Evolutionary conservation across 768 basidiomycete genomes (phyloP).

Genomic region (Lactifluus pinguis): DNA sequence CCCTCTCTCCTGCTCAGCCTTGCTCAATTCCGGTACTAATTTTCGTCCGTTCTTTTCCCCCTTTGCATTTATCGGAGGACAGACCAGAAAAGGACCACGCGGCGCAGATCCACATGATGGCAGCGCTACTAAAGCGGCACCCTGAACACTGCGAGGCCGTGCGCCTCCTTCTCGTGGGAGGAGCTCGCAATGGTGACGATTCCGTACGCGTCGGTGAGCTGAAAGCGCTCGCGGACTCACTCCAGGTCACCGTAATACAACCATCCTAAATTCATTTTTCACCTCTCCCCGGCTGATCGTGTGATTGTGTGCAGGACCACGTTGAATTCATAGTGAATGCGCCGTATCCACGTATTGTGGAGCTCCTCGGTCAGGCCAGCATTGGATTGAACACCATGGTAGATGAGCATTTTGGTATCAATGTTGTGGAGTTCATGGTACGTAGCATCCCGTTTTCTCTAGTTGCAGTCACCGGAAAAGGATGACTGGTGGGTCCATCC

Average conservation of each 20-base stretch:
- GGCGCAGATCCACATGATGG: slow-evolving; percentile 66
- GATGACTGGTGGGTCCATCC: background rate
- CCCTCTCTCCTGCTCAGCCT: slow-evolving; percentile 71
- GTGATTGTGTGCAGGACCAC: slow-evolving; percentile 38
- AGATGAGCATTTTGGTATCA: slow-evolving; percentile 98
- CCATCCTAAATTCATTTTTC: background rate
- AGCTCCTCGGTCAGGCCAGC: slow-evolving; percentile 63
- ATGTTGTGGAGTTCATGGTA: slow-evolving; percentile 96
- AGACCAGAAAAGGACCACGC: slow-evolving; percentile 94
- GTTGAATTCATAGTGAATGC: slow-evolving; percentile 82
- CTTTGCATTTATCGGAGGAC: background rate
- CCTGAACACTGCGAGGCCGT: slow-evolving; percentile 42
- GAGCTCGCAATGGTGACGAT: slow-evolving; percentile 74
- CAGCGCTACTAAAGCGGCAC: slow-evolving; percentile 43
- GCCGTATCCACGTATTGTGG: slow-evolving; percentile 58
- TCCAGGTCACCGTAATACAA: slow-evolving; percentile 50
- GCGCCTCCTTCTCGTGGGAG: slow-evolving; percentile 72
- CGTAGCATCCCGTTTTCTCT: slow-evolving; percentile 20
- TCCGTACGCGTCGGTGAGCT: slow-evolving; percentile 57
- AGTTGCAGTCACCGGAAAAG: background rate
- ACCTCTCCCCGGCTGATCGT: background rate
- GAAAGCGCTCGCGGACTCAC: slow-evolving; percentile 44
- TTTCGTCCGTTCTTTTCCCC: background rate
- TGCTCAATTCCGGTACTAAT: slow-evolving; percentile 83
- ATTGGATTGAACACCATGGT: slow-evolving; percentile 94